phyloP scores from a whole-genome alignment of 2,329 filamentous ascomycete species.

The Clarireedia sp. region DNA sequence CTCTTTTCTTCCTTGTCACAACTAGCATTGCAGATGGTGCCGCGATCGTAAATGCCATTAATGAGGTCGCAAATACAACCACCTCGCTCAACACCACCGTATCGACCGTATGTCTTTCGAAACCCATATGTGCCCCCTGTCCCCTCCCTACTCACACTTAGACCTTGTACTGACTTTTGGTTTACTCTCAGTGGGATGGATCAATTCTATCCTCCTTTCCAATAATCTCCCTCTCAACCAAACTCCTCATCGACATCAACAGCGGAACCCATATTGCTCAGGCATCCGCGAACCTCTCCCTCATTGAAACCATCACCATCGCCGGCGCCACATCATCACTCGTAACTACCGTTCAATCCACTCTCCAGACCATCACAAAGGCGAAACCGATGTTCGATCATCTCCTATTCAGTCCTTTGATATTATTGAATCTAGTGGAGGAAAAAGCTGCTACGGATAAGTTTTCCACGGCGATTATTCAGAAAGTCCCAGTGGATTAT shows the following conservation, averaged over 20 bases:
- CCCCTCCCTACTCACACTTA: background rate
- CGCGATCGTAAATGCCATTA: constrained; percentile 19
- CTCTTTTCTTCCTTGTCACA: constrained; percentile 13
- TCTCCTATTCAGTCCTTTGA: constrained; percentile 33
- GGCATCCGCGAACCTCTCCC: constrained; percentile 32
- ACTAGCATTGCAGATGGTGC: constrained; percentile 20
- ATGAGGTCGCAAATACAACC: constrained; percentile 17
- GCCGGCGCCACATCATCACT: constrained; percentile 38
- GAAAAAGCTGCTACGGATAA: constrained; percentile 34
- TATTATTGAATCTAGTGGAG: constrained; percentile 35
- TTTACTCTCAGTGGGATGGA: constrained; percentile 1
- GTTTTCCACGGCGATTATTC: constrained; percentile 14
- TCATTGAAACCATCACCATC: constrained; percentile 31
- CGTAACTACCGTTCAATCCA: constrained; percentile 41
- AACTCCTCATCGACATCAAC: constrained; percentile 35
- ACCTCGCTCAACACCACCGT: constrained; percentile 17
- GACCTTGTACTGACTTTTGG: background rate
- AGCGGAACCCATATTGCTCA: constrained; percentile 33
- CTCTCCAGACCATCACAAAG: constrained; percentile 29
- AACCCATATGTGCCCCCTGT: background rate
- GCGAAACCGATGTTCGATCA: constrained; percentile 39
- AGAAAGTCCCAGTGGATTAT: constrained; percentile 14
- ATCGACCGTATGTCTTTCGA: background rate
- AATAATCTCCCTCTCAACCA: constrained; percentile 23
- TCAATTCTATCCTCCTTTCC: background rate